Evolutionary conservation across 2,329 filamentous ascomycete genomes (phyloP).

Genomic region (Trichoderma harzianum): DNA sequence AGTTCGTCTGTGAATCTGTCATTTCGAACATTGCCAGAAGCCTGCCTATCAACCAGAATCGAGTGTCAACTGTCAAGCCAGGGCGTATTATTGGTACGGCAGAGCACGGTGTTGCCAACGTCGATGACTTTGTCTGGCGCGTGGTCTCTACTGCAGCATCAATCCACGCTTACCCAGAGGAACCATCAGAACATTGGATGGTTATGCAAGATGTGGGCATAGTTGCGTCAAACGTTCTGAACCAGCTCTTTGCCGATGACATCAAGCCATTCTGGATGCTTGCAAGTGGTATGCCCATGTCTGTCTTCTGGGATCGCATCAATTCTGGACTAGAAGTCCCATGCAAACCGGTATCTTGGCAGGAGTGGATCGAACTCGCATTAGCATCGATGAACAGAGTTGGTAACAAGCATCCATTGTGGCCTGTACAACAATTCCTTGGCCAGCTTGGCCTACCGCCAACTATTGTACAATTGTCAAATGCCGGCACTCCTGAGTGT

Average conservation of each 20-base stretch:
- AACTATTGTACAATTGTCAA: background rate
- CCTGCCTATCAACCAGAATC: slow-evolving; percentile 3
- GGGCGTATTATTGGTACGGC: slow-evolving; percentile 24
- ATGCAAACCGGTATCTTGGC: slow-evolving; percentile 18
- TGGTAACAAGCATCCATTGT: slow-evolving; percentile 24
- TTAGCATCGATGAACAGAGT: slow-evolving; percentile 12
- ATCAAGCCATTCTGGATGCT: slow-evolving; percentile 16
- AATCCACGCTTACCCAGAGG: slow-evolving; percentile 16
- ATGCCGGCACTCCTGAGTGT: background rate
- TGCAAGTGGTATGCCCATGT: slow-evolving; percentile 19
- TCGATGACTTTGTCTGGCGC: slow-evolving; percentile 27
- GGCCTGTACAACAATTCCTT: slow-evolving; percentile 27
- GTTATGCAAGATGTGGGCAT: slow-evolving; percentile 19
- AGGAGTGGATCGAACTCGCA: slow-evolving; percentile 19
- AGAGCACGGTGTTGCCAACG: slow-evolving; percentile 22
- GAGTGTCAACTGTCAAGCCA: slow-evolving; percentile 23
- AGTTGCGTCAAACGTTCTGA: slow-evolving; percentile 20
- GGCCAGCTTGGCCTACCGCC: slow-evolving; percentile 15
- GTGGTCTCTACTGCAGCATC: slow-evolving; percentile 19
- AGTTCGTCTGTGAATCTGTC: slow-evolving; percentile 24
- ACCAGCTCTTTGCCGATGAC: background rate
- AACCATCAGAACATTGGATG: slow-evolving; percentile 20
- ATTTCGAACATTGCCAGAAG: slow-evolving; percentile 12
- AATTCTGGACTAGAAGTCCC: slow-evolving; percentile 17
- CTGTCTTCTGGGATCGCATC: slow-evolving; percentile 24